A percentile compares a stretch with the other conserved stretches of the same genome.
Conservation (phyloP, 768 basidiomycete species). For the Rhodotorula kratochvilovae region DNA sequence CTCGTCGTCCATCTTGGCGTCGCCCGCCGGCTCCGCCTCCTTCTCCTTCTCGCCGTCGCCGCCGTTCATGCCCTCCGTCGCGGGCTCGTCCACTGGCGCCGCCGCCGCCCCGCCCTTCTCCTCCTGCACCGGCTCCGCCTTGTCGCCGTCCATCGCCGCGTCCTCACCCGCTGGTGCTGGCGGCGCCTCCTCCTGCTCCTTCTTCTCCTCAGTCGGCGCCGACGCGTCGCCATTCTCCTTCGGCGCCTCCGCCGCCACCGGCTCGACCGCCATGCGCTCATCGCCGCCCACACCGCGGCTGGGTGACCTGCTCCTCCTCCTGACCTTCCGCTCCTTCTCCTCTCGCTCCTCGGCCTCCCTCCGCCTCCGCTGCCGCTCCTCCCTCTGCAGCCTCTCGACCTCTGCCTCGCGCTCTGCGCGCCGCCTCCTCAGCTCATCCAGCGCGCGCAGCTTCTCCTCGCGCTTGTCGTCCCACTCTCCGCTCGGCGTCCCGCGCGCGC, state of each 20-base stretch:
- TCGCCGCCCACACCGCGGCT: not conserved
- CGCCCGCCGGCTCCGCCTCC: not conserved
- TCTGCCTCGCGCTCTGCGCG: not conserved
- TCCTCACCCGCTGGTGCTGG: not conserved
- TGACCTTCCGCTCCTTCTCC: not conserved
- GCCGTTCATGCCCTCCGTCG: not conserved
- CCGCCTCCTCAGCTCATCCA: conserved; percentile 1
- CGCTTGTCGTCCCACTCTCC: conserved; percentile 15
- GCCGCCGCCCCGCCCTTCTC: not conserved
- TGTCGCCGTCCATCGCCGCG: not conserved
- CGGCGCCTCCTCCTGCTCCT: not conserved
- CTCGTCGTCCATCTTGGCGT: conserved; percentile 20
- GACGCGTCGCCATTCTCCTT: not conserved
- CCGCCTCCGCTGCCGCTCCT: not conserved
- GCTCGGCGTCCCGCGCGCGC: conserved; percentile 11
- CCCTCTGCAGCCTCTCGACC: not conserved
- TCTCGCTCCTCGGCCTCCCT: not conserved
- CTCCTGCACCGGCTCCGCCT: too few species aligned
- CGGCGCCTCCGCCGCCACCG: not conserved
- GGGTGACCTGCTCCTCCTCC: not conserved
- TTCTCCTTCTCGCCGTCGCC: not conserved
- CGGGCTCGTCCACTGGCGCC: not conserved
- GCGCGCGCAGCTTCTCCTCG: not conserved
- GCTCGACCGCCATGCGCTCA: not conserved
- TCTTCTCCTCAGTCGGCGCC: not conserved